These are phyloP conservation scores for Bifiguratus adelaidae DNA, from an alignment of 192 early-diverging fungal species.

Conservation along the genomic window DNA sequence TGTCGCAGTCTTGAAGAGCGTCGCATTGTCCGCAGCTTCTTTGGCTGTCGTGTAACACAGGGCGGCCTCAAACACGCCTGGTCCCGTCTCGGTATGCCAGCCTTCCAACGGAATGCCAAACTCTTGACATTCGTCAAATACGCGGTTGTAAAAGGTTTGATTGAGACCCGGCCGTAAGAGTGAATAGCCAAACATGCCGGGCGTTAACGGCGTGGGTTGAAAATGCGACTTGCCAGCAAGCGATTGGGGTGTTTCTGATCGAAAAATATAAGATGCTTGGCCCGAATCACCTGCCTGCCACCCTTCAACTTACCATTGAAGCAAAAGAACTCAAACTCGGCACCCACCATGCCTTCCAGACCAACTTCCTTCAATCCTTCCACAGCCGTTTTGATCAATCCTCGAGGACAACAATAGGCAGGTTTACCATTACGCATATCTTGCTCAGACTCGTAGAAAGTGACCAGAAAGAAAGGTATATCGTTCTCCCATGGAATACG, in stretches of 20 bases:
- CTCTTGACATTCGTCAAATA: conserved; percentile 48
- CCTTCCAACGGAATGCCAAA: conserved; percentile 60
- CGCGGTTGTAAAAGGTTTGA: conserved; percentile 57
- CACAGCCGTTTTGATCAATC: conserved; percentile 34
- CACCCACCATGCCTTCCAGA: conserved; percentile 30
- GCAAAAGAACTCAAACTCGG: conserved; percentile 73
- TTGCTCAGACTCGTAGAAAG: conserved; percentile 41
- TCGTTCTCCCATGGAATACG: conserved; percentile 66
- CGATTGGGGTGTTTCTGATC: conserved; percentile 56
- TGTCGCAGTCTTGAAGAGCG: conserved; percentile 63
- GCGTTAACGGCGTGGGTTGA: conserved; percentile 44
- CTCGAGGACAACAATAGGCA: conserved; percentile 52
- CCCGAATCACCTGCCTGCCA: background rate
- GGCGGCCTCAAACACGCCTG: conserved; percentile 76
- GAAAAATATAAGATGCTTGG: background rate
- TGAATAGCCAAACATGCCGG: conserved; percentile 79
- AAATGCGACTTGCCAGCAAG: conserved; percentile 48
- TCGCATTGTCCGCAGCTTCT: conserved; percentile 58
- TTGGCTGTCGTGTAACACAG: conserved; percentile 48
- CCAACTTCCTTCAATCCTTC: conserved; percentile 23
- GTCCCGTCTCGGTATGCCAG: conserved; percentile 76
- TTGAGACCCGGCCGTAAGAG: conserved; percentile 53
- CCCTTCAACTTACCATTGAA: conserved; percentile 47
- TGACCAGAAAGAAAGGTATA: conserved; percentile 61
- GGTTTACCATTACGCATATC: too few relatives aligned